Evolutionary conservation across 192 early-diverging fungal genomes (phyloP).

Genomic region (Lunasporangiospora selenospora): DNA sequence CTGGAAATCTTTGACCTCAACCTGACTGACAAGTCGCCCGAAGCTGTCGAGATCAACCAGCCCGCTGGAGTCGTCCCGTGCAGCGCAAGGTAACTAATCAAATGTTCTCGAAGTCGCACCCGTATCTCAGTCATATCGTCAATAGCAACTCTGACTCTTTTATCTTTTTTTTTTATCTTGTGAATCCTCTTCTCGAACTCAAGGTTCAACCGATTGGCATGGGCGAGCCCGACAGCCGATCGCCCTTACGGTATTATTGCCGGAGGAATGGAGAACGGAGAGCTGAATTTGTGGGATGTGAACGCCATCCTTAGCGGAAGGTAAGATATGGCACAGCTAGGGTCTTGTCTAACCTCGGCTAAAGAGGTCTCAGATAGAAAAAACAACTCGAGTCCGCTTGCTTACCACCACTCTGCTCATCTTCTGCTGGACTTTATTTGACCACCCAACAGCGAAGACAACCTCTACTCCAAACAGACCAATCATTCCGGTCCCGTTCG

Average conservation of each 20-base stretch:
- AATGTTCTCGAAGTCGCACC: too few relatives aligned
- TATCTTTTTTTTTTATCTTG: not conserved
- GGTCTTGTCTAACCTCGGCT: not conserved
- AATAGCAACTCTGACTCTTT: not conserved
- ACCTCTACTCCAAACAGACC: slow-evolving; percentile 70
- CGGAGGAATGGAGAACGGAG: slow-evolving; percentile 95
- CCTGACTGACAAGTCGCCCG: slow-evolving; percentile 45
- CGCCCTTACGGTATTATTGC: slow-evolving; percentile 82
- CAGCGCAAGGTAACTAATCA: slow-evolving; percentile 74
- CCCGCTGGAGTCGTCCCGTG: slow-evolving; percentile 61
- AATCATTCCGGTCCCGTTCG: slow-evolving; percentile 89
- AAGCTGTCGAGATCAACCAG: slow-evolving; percentile 47
- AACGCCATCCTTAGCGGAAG: slow-evolving; percentile 71
- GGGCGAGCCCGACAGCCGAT: slow-evolving; percentile 61
- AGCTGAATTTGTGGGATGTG: slow-evolving; percentile 89
- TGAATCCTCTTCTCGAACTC: slow-evolving; percentile 1
- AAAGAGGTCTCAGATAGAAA: not conserved
- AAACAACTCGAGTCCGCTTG: too few relatives aligned
- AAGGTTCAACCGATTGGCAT: slow-evolving; percentile 93
- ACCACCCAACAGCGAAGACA: slow-evolving; percentile 52
- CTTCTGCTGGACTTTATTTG: too few relatives aligned
- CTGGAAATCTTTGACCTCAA: slow-evolving; percentile 90
- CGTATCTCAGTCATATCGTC: not conserved
- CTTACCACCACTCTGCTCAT: not conserved
- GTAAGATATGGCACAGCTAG: slow-evolving; percentile 26